Evolutionary conservation across 148 eudicot species (phyloP).

Genomic region (Rhododendron kiyosumense): DNA sequence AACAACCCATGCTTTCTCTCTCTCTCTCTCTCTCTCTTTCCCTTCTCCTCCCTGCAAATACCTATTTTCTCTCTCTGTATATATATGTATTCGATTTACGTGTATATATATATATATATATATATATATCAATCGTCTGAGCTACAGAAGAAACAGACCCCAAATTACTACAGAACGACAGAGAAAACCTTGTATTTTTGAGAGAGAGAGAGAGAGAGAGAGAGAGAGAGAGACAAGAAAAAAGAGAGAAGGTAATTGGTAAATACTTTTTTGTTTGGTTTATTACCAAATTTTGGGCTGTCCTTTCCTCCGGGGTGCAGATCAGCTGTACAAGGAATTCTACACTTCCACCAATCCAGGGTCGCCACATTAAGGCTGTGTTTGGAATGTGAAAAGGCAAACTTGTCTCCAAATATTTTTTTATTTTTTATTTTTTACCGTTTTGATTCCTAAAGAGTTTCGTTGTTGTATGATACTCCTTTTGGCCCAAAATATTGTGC

Average conservation of each 20-base stretch:
- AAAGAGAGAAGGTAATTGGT: neutral
- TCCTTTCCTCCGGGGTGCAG: neutral
- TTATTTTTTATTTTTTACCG: neutral
- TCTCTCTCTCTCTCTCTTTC: neutral
- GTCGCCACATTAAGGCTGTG: neutral
- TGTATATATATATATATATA: neutral
- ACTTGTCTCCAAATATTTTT: neutral
- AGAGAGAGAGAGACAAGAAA: conserved; percentile 1
- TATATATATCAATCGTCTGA: neutral
- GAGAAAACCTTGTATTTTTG: neutral
- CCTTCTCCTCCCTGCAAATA: neutral
- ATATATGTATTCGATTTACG: neutral
- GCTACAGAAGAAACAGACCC: conserved; percentile 5
- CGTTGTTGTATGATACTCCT: neutral
- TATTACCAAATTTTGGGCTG: neutral
- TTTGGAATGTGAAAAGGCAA: neutral
- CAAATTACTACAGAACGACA: neutral
- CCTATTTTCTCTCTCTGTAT: neutral
- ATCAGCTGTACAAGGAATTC: conserved; percentile 3
- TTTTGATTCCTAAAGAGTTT: neutral
- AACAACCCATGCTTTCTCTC: conserved; percentile 23
- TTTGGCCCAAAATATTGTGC: too few relatives aligned
- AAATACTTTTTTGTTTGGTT: neutral
- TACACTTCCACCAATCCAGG: neutral
- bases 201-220: neutral